Evolutionary conservation across 2,329 filamentous ascomycete species (phyloP).

Genomic region (Scorias spongiosa): DNA sequence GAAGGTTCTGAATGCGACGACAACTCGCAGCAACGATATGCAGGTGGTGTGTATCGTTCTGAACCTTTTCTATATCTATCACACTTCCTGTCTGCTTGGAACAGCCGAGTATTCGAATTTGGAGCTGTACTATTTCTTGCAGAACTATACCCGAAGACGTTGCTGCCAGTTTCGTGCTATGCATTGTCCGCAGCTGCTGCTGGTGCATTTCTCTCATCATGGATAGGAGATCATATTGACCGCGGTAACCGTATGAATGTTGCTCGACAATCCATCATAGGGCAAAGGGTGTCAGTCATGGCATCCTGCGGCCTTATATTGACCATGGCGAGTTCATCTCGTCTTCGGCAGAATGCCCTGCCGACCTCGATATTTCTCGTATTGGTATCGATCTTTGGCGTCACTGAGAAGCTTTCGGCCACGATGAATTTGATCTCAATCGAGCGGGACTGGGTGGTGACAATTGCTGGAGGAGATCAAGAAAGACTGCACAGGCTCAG

Average conservation of each 20-base stretch:
- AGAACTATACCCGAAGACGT: slow-evolving; percentile 34
- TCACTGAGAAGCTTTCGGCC: slow-evolving; percentile 52
- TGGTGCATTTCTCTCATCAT: slow-evolving; percentile 43
- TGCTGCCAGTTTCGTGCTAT: slow-evolving; percentile 53
- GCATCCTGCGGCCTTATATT: slow-evolving; percentile 8
- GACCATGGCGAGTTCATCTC: not conserved
- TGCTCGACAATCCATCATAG: slow-evolving; percentile 24
- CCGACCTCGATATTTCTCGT: slow-evolving; percentile 13
- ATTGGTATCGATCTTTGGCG: slow-evolving; percentile 39
- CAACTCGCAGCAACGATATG: too few relatives aligned
- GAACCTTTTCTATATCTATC: slow-evolving; percentile 26
- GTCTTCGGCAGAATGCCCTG: not conserved
- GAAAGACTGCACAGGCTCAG: slow-evolving; percentile 27
- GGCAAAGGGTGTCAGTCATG: slow-evolving; percentile 13
- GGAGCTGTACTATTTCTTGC: slow-evolving; percentile 35
- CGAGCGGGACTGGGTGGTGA: slow-evolving; percentile 55
- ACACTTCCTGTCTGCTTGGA: slow-evolving; percentile 35
- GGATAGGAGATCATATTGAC: slow-evolving; percentile 47
- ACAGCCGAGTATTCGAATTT: slow-evolving; percentile 34
- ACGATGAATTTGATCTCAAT: slow-evolving; percentile 53
- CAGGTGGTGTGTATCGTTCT: not conserved
- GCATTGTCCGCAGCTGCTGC: slow-evolving; percentile 44
- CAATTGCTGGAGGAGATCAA: slow-evolving; percentile 31
- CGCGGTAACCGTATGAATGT: slow-evolving; percentile 24
- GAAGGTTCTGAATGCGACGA: too few relatives aligned